Evolutionary conservation across 768 basidiomycete genomes (phyloP).

Genomic region (Mycena capillaripes): DNA sequence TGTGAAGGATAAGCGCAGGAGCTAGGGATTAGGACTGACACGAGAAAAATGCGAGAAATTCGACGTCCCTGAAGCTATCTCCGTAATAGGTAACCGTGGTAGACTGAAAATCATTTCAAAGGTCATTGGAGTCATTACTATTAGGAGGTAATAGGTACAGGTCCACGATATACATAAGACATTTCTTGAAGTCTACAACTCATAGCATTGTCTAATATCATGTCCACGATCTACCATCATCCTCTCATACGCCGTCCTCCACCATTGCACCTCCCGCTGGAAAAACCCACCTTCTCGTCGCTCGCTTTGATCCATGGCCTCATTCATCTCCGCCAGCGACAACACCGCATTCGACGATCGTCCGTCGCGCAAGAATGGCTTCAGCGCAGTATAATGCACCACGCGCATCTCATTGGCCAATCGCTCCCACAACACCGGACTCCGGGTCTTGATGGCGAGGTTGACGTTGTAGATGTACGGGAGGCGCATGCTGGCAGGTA

Average conservation of each 20-base stretch:
- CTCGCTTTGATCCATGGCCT: conserved; percentile 34
- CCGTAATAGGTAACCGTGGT: too few species aligned
- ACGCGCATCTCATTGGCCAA: conserved; percentile 46
- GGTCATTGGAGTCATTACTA: too few species aligned
- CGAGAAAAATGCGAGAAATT: too few species aligned
- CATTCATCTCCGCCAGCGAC: conserved; percentile 40
- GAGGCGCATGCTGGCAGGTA: conserved; percentile 46
- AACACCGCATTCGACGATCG: conserved; percentile 19
- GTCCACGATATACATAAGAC: too few species aligned
- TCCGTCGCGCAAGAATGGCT: conserved; percentile 1
- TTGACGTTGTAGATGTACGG: conserved; percentile 54
- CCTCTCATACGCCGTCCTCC: conserved; percentile 44
- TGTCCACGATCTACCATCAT: conserved; percentile 38
- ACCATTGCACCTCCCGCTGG: conserved; percentile 45
- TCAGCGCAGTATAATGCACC: conserved; percentile 50
- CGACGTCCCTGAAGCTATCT: too few species aligned
- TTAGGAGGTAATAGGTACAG: too few species aligned
- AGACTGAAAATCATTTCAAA: too few species aligned
- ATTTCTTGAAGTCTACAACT: not conserved
- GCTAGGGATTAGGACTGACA: too few species aligned
- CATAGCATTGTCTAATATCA: conserved; percentile 4
- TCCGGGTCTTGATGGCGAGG: conserved; percentile 50
- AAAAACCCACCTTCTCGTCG: conserved; percentile 35
- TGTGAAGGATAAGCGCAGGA: too few species aligned
- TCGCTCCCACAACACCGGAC: conserved; percentile 46